Evolutionary conservation across 768 basidiomycete genomes (phyloP).

Genomic region (Boletus vinaceobasis): DNA sequence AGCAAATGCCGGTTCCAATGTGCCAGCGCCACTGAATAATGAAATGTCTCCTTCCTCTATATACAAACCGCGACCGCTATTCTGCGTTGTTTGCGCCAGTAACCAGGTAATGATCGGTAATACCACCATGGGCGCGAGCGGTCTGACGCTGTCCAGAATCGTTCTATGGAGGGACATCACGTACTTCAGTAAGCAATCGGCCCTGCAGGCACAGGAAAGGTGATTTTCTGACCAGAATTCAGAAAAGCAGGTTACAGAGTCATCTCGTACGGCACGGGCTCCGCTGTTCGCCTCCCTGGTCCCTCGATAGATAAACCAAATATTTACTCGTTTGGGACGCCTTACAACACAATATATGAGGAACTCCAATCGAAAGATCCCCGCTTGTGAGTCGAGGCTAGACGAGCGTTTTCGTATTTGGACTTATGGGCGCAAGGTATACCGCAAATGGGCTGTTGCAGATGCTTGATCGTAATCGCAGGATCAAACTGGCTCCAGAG

Average conservation of each 20-base stretch:
- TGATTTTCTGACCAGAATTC: constrained; percentile 9
- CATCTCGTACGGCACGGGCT: constrained; percentile 93
- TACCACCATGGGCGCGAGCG: background rate
- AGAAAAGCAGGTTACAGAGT: constrained; percentile 92
- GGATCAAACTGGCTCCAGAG: constrained; percentile 89
- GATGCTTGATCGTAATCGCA: constrained; percentile 95
- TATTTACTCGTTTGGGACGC: constrained; percentile 94
- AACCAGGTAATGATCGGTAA: constrained; percentile 68
- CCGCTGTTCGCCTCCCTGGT: constrained; percentile 93
- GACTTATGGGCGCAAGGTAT: constrained; percentile 54
- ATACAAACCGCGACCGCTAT: constrained; percentile 74
- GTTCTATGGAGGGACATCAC: constrained; percentile 97
- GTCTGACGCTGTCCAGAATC: constrained; percentile 56
- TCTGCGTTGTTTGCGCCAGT: constrained; percentile 99
- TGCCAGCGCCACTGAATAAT: background rate
- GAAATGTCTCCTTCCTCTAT: constrained; percentile 15
- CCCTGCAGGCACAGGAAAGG: background rate
- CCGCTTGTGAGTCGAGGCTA: constrained; percentile 58
- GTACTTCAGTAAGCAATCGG: constrained; percentile 70
- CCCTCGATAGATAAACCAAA: constrained; percentile 97
- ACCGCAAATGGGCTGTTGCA: constrained; percentile 88
- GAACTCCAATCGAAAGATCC: constrained; percentile 82
- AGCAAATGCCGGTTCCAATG: constrained; percentile 6
- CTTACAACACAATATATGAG: constrained; percentile 93
- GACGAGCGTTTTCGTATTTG: constrained; percentile 1